A percentile compares a stretch with the other conserved stretches of the same genome.
These are phyloP conservation scores for Daphne laureola DNA, from an alignment of 441 rosid species.

Conservation along the genomic window DNA sequence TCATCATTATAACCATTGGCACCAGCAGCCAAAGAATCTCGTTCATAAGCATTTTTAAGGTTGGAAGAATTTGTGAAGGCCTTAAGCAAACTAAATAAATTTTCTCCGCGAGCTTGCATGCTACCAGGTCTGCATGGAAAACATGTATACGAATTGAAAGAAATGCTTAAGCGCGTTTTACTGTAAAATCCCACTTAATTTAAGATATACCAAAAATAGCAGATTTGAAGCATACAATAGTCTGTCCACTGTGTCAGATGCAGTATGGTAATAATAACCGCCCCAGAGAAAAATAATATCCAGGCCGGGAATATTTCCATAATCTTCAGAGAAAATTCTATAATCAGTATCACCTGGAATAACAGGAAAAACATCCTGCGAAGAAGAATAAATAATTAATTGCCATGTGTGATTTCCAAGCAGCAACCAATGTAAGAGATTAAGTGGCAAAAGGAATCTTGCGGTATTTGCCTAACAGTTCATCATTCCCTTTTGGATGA, in stretches of 20 bases:
- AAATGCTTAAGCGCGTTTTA: conserved; percentile 22
- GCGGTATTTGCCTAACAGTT: too few relatives aligned
- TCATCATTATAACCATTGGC: conserved; percentile 36
- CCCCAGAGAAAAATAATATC: conserved; percentile 96
- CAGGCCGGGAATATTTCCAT: conserved; percentile 88
- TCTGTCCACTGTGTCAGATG: conserved; percentile 91
- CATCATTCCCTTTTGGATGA: too few relatives aligned
- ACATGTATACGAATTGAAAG: conserved; percentile 25
- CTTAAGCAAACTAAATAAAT: conserved; percentile 64
- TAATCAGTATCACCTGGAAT: conserved; percentile 97
- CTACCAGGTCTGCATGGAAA: conserved; percentile 88
- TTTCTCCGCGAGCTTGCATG: conserved; percentile 98
- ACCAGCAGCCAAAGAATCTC: conserved; percentile 35
- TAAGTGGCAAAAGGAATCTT: neutral
- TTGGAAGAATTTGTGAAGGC: conserved; percentile 74
- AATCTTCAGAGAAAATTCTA: conserved; percentile 90
- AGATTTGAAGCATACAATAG: conserved; percentile 78
- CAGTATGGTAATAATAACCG: conserved; percentile 97
- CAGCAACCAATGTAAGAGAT: conserved; percentile 2
- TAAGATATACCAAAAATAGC: conserved; percentile 49
- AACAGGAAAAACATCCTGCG: conserved; percentile 86
- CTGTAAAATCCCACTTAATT: conserved; percentile 16
- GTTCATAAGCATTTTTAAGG: conserved; percentile 53
- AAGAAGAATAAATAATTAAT: conserved; percentile 9
- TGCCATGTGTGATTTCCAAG: conserved; percentile 3